Evolutionary conservation across 192 early-diverging fungal species (phyloP).

Genomic region (Coemansia sp.): DNA sequence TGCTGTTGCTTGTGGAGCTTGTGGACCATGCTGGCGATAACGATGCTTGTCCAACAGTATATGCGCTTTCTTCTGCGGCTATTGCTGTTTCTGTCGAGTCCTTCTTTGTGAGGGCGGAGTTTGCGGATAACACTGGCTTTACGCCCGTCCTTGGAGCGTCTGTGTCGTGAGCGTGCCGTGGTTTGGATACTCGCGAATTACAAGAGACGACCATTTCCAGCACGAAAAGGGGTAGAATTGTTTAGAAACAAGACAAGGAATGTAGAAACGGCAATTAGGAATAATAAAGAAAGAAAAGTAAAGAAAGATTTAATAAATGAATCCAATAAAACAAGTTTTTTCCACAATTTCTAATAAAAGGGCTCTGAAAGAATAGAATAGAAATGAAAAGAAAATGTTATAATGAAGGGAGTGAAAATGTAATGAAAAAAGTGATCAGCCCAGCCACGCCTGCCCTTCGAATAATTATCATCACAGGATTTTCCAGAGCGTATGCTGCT

Average conservation of each 20-base stretch:
- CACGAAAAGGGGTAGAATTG: too few species aligned
- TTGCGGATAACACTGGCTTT: background rate
- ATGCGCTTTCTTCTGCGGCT: slow-evolving; percentile 1
- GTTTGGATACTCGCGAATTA: slow-evolving; percentile 1
- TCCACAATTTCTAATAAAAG: background rate
- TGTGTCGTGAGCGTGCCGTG: background rate
- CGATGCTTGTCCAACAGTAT: slow-evolving; percentile 4
- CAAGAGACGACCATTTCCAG: slow-evolving; percentile 1
- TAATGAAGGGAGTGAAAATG: too few species aligned
- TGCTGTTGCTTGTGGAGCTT: slow-evolving; percentile 31
- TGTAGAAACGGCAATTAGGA: background rate
- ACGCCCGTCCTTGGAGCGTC: background rate
- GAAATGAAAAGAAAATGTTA: too few species aligned
- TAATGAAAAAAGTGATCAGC: too few species aligned
- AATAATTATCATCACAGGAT: too few species aligned
- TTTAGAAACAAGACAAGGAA: background rate
- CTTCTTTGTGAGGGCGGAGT: background rate
- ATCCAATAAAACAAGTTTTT: background rate
- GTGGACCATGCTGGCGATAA: slow-evolving; percentile 40
- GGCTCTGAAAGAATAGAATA: too few species aligned
- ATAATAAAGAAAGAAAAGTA: background rate
- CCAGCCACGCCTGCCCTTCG: too few species aligned
- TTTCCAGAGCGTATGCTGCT: too few species aligned
- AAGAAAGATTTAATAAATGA: slow-evolving; percentile 9
- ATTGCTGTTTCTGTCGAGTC: too few species aligned